Conservation (phyloP, 768 basidiomycete species). For the Lepiota subincarnata region DNA sequence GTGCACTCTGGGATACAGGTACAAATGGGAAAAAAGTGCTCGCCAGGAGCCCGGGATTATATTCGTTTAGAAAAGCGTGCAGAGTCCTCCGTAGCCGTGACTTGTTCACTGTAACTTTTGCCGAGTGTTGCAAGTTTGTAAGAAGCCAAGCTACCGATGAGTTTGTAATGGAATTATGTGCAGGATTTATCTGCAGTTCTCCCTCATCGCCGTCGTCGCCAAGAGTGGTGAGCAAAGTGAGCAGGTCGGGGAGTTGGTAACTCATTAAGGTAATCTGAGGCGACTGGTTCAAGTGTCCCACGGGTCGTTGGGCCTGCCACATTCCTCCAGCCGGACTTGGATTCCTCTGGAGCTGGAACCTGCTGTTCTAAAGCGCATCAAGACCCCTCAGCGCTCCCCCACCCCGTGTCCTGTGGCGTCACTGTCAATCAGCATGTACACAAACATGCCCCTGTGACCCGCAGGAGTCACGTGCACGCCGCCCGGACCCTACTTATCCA, state of each 20-base stretch:
- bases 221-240: neutral
- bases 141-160: neutral
- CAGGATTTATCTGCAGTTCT: constrained; percentile 8
- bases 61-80: neutral
- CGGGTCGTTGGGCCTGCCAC: too few species aligned
- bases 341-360: too few species aligned
- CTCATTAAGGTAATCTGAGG: neutral
- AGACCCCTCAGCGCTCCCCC: too few species aligned
- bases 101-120: neutral
- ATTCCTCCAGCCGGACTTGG: too few species aligned
- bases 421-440: too few species aligned
- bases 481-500: too few species aligned
- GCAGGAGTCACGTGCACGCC: too few species aligned
- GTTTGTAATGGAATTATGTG: neutral
- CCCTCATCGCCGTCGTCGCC: neutral
- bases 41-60: constrained; percentile 7
- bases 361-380: too few species aligned
- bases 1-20: neutral
- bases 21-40: constrained; percentile 2
- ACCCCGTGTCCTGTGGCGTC: too few species aligned
- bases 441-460: too few species aligned
- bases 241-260: constrained; percentile 11
- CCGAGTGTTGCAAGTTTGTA: neutral
- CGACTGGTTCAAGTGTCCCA: neutral
- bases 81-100: neutral